Base-by-base conservation (phyloP, 768 basidiomycete species). In the Galerina marginata region DNA sequence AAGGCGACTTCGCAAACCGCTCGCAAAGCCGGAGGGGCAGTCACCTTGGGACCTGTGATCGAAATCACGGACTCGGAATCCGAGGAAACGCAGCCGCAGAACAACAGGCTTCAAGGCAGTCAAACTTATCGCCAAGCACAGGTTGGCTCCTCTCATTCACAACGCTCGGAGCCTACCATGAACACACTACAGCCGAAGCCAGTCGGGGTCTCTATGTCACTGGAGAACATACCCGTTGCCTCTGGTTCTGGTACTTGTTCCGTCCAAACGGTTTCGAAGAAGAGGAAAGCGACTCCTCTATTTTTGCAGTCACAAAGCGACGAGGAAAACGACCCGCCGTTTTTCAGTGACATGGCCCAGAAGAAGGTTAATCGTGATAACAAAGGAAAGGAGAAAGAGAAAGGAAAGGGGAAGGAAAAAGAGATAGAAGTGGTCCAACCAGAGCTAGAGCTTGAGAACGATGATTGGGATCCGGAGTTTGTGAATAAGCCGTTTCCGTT, bases 1-100 rank as follows among this genome's bases (percentile, higher is more conserved):
- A 65, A 47, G 49, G 58, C 49, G 36, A 59, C 38, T 33, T 48
- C 63, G 4, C 48, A 49, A 16, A 49, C 26, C 10, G 9, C 23
- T 47, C 54, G 50, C 16, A 52, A 51, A 42, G 36, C 54, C 23
- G 33, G 48, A 9, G 50, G 38, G 46, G 4, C 29, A 33, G 29
- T 52, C 7, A 14, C 36, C 36, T 25, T 62, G 53, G 64, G 60
- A 12, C 55, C 69, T 2, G 72, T 84, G 25, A 83, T 86, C 60
- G 85, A 85, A 63, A 72, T 86, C 61, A 76, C 80, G 1, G 85
- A 87, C 66, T 82, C 83, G 23, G 83, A 85, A 47, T 68, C 72
- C 52, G 83, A 33, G 29, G 20, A 33, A 33, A 33, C 29, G 29
- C 29, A 82, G 26, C 52, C 52, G 6, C 51, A 58, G 37, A 4